Percentiles rank a stretch among this genome's conserved stretches.
Evolutionary conservation across 257 asterid genomes (phyloP).

Genomic region (Nicotiana attenuata): DNA sequence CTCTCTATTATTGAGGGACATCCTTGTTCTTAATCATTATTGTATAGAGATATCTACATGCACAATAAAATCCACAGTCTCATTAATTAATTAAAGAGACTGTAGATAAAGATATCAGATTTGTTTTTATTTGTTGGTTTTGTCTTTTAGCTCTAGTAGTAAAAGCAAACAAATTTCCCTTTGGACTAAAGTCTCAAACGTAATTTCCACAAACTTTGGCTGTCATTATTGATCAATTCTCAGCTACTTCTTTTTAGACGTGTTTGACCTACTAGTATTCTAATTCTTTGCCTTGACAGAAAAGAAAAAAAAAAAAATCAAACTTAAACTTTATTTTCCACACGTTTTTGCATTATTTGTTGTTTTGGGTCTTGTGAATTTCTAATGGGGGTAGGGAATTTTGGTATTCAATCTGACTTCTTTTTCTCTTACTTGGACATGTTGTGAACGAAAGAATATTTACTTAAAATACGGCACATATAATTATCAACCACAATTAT

Average conservation of each 20-base stretch:
- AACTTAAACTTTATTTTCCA: background rate
- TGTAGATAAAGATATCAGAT: background rate
- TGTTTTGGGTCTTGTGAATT: background rate
- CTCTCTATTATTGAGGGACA: constrained; percentile 12
- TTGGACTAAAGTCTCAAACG: background rate
- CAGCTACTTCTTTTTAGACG: background rate
- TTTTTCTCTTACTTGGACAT: background rate
- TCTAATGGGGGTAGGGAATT: background rate
- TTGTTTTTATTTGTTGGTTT: background rate
- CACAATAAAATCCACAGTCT: background rate
- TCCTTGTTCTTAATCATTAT: background rate
- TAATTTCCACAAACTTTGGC: constrained; percentile 5
- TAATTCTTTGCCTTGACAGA: background rate
- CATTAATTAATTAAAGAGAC: background rate
- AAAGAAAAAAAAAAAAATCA: background rate
- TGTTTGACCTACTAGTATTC: background rate
- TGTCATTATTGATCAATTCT: background rate
- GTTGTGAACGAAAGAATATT: background rate
- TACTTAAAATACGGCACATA: background rate
- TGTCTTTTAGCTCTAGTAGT: background rate
- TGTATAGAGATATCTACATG: background rate
- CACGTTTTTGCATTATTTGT: constrained; percentile 3
- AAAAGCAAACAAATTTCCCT: background rate
- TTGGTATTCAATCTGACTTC: constrained; percentile 1
- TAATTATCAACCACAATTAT: background rate